Conservation (phyloP, 129 eudicot genomes). For the Calendula officinalis region DNA sequence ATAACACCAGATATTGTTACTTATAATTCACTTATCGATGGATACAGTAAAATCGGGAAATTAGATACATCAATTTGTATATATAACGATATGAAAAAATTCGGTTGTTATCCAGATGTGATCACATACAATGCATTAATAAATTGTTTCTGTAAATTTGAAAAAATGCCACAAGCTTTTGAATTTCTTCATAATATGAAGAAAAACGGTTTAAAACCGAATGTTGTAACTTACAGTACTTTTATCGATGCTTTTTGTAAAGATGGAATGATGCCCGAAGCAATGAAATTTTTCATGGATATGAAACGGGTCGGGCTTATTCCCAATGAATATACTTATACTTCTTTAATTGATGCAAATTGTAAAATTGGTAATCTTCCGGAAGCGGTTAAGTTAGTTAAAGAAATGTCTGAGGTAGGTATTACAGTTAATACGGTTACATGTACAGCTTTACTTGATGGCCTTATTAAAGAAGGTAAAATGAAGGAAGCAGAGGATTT, state of each 20-base stretch:
- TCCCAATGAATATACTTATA: constrained; percentile 83
- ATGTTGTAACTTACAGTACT: constrained; percentile 87
- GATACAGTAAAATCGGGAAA: constrained; percentile 69
- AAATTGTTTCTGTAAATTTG: constrained; percentile 78
- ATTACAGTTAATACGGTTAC: constrained; percentile 62
- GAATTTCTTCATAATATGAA: constrained; percentile 66
- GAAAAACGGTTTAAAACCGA: constrained; percentile 60
- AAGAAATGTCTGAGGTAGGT: constrained; percentile 76
- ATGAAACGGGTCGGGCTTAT: constrained; percentile 79
- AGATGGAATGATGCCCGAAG: constrained; percentile 89
- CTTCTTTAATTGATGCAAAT: constrained; percentile 77
- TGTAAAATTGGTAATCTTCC: constrained; percentile 59
- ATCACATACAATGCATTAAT: constrained; percentile 80
- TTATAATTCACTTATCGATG: constrained; percentile 82
- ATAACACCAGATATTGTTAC: constrained; percentile 76
- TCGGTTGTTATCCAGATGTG: constrained; percentile 61
- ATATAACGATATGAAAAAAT: constrained; percentile 56
- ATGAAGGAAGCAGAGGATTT: constrained; percentile 75
- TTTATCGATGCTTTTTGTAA: constrained; percentile 88
- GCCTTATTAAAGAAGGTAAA: constrained; percentile 61
- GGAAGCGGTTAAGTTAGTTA: constrained; percentile 61
- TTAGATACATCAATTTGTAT: constrained; percentile 50
- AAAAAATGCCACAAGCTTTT: constrained; percentile 65
- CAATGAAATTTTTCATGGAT: constrained; percentile 77
- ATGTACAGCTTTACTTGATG: constrained; percentile 74